Percentiles rank a stretch among this genome's conserved stretches.
Evolutionary conservation across 768 basidiomycete genomes (phyloP).

Genomic region (Amanita subjunquillea): DNA sequence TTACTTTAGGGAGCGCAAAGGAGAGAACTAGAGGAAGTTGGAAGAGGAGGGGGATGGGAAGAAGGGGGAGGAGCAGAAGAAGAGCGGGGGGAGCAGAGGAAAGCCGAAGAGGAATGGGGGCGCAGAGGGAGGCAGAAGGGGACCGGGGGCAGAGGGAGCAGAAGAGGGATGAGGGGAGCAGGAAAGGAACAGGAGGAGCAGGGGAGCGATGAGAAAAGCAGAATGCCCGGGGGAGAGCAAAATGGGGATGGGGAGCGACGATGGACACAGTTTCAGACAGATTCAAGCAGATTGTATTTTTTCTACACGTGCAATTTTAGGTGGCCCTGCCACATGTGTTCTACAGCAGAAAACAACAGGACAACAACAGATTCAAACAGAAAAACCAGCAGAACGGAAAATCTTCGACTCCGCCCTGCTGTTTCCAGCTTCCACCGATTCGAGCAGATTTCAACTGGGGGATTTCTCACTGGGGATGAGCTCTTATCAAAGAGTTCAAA

Average conservation of each 20-base stretch:
- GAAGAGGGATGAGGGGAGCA: background rate
- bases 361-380: background rate
- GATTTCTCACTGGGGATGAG: no score
- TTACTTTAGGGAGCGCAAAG: constrained; percentile 1
- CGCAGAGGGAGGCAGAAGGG: background rate
- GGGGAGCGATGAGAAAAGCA: background rate
- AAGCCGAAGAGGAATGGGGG: background rate
- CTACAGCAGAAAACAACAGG: background rate
- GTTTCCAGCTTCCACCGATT: background rate
- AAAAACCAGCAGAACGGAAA: background rate
- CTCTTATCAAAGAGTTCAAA: no score
- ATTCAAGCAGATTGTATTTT: constrained; percentile 1
- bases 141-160: background rate
- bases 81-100: background rate
- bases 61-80: background rate
- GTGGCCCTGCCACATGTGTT: constrained; percentile 1
- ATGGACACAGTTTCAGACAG: background rate
- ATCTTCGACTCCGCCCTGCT: background rate
- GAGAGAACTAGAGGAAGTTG: background rate
- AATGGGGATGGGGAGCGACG: background rate
- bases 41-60: background rate
- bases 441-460: background rate
- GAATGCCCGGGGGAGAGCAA: background rate
- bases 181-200: background rate
- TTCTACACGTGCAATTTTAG: background rate